Percentiles rank a stretch among this genome's conserved stretches.
These are phyloP conservation scores for Cladosporium sp. DNA, from an alignment of 2,329 filamentous ascomycete species.

Conservation along the genomic window DNA sequence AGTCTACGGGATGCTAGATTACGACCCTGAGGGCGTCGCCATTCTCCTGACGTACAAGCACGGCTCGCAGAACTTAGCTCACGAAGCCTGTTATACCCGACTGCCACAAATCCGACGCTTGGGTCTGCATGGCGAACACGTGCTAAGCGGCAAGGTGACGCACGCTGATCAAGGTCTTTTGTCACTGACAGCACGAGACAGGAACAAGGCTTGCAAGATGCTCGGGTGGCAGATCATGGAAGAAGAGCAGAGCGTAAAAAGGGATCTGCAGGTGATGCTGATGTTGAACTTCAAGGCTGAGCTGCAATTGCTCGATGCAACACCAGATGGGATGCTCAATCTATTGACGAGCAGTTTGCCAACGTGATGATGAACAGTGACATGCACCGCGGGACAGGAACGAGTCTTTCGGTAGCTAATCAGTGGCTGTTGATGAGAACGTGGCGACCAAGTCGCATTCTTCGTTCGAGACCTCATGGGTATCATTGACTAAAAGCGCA, in stretches of 20 bases:
- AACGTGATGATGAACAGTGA: neutral
- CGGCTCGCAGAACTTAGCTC: constrained; percentile 59
- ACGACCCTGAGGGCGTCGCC: constrained; percentile 69
- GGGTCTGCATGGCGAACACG: constrained; percentile 48
- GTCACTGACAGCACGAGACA: constrained; percentile 53
- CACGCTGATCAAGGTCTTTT: constrained; percentile 42
- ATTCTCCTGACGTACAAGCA: constrained; percentile 72
- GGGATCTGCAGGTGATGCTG: constrained; percentile 68
- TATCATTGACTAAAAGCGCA: neutral
- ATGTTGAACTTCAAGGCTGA: constrained; percentile 72
- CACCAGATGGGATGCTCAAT: constrained; percentile 21
- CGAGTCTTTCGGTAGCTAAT: no score
- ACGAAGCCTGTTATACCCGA: constrained; percentile 51
- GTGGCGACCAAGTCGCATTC: no score
- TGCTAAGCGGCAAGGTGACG: constrained; percentile 19
- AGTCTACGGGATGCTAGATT: constrained; percentile 65
- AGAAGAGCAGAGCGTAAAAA: constrained; percentile 35
- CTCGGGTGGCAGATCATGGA: constrained; percentile 32
- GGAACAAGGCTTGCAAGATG: constrained; percentile 53
- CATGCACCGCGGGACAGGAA: neutral
- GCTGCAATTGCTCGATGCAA: constrained; percentile 53
- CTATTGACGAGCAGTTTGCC: constrained; percentile 17
- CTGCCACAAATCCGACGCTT: constrained; percentile 60
- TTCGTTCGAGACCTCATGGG: neutral
- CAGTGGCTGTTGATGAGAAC: no score